A percentile compares a stretch with the other conserved stretches of the same genome.
Evolutionary conservation across 257 asterid species (phyloP).

Genomic region (Eustoma russellianum): DNA sequence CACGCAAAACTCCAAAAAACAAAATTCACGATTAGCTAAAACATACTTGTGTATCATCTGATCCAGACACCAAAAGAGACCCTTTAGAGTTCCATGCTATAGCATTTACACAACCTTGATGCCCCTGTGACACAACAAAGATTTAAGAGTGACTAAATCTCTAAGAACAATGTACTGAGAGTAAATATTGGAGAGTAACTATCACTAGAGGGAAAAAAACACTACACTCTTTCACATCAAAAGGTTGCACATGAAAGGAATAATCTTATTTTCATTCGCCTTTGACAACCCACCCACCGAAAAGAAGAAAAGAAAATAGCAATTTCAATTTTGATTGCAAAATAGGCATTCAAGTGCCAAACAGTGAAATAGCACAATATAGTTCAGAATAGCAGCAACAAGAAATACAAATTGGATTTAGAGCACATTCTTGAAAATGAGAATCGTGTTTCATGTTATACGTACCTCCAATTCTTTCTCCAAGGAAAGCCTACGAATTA

Average conservation of each 20-base stretch:
- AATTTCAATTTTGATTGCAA: too few species aligned
- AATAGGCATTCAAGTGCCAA: too few species aligned
- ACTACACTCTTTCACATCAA: too few species aligned
- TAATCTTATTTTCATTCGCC: too few species aligned
- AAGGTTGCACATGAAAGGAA: too few species aligned
- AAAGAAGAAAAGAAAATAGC: too few species aligned
- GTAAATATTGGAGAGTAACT: too few species aligned
- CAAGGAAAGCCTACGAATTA: constrained; percentile 55
- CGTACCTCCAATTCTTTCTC: constrained; percentile 74
- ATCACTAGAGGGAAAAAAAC: too few species aligned
- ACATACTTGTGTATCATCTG: constrained; percentile 90
- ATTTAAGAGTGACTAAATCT: constrained; percentile 4
- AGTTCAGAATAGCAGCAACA: too few species aligned
- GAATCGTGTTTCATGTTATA: not conserved
- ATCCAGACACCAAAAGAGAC: constrained; percentile 86
- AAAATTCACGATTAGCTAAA: constrained; percentile 3
- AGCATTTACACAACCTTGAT: constrained; percentile 87
- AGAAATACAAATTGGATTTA: too few species aligned
- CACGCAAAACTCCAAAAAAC: not conserved
- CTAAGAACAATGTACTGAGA: not conserved
- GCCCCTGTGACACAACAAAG: constrained; percentile 55
- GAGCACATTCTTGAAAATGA: not conserved
- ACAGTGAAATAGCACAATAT: too few species aligned
- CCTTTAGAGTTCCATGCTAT: constrained; percentile 92
- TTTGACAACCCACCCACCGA: too few species aligned